Evolutionary conservation across 2,329 filamentous ascomycete genomes (phyloP).

Genomic region (Colletotrichum gigasporum): DNA sequence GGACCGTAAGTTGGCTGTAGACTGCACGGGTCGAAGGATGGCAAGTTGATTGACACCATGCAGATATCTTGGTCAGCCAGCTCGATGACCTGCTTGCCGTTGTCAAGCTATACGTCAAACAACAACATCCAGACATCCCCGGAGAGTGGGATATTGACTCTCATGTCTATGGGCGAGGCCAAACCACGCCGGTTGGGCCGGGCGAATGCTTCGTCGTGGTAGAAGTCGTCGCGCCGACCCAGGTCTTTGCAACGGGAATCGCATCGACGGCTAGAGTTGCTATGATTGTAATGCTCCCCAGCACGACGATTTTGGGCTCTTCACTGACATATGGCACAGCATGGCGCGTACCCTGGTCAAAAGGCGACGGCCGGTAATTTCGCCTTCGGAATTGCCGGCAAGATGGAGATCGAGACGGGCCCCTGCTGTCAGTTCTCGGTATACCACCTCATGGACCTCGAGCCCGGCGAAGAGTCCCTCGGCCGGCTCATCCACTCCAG

Average conservation of each 20-base stretch:
- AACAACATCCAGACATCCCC: slow-evolving; percentile 33
- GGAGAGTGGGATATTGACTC: slow-evolving; percentile 43
- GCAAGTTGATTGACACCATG: not conserved
- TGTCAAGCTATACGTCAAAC: slow-evolving; percentile 33
- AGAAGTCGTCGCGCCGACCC: slow-evolving; percentile 55
- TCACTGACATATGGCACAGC: slow-evolving; percentile 33
- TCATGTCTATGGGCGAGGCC: slow-evolving; percentile 52
- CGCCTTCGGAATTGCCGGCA: slow-evolving; percentile 44
- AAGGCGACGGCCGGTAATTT: slow-evolving; percentile 64
- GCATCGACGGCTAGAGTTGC: slow-evolving; percentile 40
- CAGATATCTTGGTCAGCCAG: slow-evolving; percentile 46
- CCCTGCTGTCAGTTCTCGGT: slow-evolving; percentile 54
- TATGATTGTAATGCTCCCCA: slow-evolving; percentile 33
- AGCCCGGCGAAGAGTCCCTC: slow-evolving; percentile 37
- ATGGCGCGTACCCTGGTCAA: slow-evolving; percentile 58
- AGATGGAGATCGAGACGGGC: slow-evolving; percentile 33
- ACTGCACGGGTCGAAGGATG: not conserved
- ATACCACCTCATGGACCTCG: slow-evolving; percentile 59
- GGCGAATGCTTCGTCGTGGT: slow-evolving; percentile 57
- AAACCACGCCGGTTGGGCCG: slow-evolving; percentile 36
- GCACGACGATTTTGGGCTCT: too few relatives aligned
- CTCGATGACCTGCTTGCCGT: slow-evolving; percentile 45
- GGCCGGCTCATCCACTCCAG: not conserved
- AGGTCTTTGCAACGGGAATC: slow-evolving; percentile 51
- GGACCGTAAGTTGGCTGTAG: not conserved